Conservation (phyloP, 2,329 filamentous ascomycete species). For the Hymenoscyphus salicellus region DNA sequence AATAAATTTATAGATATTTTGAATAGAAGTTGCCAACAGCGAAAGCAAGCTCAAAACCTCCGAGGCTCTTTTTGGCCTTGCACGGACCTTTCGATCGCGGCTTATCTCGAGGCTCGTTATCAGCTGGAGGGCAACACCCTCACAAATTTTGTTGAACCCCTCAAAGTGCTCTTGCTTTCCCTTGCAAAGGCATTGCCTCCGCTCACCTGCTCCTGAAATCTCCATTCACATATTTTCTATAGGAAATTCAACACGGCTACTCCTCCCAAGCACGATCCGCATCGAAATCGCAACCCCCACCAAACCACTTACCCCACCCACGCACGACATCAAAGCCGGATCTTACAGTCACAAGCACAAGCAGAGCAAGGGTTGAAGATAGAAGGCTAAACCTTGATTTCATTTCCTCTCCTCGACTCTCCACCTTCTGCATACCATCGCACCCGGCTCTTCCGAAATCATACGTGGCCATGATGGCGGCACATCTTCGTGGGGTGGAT, state of each 20-base stretch:
- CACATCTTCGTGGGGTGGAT: slow-evolving; percentile 28
- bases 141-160: neutral
- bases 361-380: neutral
- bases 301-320: neutral
- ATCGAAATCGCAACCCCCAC: neutral
- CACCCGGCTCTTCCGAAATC: neutral
- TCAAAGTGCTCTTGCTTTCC: neutral
- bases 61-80: neutral
- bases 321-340: neutral
- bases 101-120: no score
- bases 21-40: no score
- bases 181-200: neutral
- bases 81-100: neutral
- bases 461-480: slow-evolving; percentile 28
- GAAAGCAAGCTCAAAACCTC: neutral
- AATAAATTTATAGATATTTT: neutral
- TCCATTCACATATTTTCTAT: neutral
- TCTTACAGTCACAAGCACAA: neutral
- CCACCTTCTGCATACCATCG: neutral
- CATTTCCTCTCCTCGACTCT: neutral
- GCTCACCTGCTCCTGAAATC: neutral
- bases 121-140: neutral
- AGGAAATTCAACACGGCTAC: neutral
- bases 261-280: neutral
- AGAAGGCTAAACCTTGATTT: neutral